Evolutionary conservation across 2,329 filamentous ascomycete species (phyloP), one percentile per base, ranked within the genome.

Genomic region (Claviceps quebecensis): DNA sequence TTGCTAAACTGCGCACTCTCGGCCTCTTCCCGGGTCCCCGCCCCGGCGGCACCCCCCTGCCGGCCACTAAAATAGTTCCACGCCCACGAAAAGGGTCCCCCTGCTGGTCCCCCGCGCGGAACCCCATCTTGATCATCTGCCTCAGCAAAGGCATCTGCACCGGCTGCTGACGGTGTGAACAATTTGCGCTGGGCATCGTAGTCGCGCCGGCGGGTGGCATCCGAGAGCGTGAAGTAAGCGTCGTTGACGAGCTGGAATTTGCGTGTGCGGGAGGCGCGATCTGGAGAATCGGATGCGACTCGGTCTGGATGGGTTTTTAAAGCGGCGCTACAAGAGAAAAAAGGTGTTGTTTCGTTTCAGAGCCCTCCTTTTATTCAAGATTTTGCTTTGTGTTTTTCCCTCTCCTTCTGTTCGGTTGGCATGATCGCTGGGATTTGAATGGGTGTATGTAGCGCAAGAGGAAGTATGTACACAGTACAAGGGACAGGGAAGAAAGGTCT

Each of bases 241-340:
- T 95, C 89, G 70, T 94, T 95, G 61, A 95, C 86, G 57, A 86
- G 80, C 67, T 95, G 89, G 72, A 95, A 95, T 64, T 84, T 84
- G 62, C 86, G 86, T 5, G 93, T 98, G 61, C 90, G 86, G 13
- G 78, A 68, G 22, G 80, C 68, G 56, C 91, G 87, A 59, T 97
- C 89, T 39, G 90, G 87, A 5, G 88, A 91, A 68, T 89, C 81
- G 57, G 78, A 71, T 29, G 89, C 77, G 41, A 98, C 88, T 54
- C 93, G 86, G 66, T 98, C 93, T 1, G 91, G 91, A 66, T 97
- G 91, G 56, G 87, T 89, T 69, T 93, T 95, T 45, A 97, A 74
- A 5, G 91, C 91, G 60, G 87, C 86, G 64, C 86, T 89, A 62
- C 19, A 41, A 9, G 38, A 16, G 9, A 8, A 4, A 4, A 11